Conservation (phyloP, 140 eudicot genomes). For the Bidens hawaiensis region DNA sequence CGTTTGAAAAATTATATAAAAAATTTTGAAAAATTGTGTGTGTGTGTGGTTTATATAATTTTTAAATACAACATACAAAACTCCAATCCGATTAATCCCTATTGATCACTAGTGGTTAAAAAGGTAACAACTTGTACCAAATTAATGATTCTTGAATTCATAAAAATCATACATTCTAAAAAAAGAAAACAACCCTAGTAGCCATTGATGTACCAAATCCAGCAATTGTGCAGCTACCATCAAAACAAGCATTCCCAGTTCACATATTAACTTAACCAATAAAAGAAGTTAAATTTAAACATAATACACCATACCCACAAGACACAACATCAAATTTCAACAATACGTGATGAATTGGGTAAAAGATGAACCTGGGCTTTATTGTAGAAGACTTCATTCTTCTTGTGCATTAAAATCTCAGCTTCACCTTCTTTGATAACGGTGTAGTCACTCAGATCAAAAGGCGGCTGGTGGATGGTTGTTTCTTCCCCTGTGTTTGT, state of each 20-base stretch:
- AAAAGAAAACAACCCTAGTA: neutral
- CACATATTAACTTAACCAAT: slow-evolving; percentile 2
- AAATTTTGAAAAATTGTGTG: too few species aligned
- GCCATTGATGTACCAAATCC: neutral
- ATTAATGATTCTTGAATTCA: too few species aligned
- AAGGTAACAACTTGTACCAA: too few species aligned
- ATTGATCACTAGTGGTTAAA: too few species aligned
- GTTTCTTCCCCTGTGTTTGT: slow-evolving; percentile 42
- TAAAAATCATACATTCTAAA: neutral
- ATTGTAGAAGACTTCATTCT: slow-evolving; percentile 85
- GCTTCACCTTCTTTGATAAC: slow-evolving; percentile 92
- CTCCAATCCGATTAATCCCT: neutral
- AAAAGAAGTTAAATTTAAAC: slow-evolving; percentile 6
- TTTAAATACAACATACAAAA: too few species aligned
- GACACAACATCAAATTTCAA: slow-evolving; percentile 1
- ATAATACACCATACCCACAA: too few species aligned
- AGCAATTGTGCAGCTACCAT: neutral
- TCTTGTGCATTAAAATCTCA: slow-evolving; percentile 88
- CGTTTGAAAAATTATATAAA: too few species aligned
- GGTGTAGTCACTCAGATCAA: slow-evolving; percentile 59
- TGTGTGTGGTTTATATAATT: too few species aligned
- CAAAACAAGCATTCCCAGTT: neutral
- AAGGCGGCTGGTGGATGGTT: slow-evolving; percentile 17
- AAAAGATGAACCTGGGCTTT: slow-evolving; percentile 66
- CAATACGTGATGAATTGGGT: neutral